Percentiles rank a stretch among this genome's conserved stretches.
These are phyloP conservation scores for Candida pini DNA, from an alignment of 805 yeast genomes.

Conservation along the genomic window DNA sequence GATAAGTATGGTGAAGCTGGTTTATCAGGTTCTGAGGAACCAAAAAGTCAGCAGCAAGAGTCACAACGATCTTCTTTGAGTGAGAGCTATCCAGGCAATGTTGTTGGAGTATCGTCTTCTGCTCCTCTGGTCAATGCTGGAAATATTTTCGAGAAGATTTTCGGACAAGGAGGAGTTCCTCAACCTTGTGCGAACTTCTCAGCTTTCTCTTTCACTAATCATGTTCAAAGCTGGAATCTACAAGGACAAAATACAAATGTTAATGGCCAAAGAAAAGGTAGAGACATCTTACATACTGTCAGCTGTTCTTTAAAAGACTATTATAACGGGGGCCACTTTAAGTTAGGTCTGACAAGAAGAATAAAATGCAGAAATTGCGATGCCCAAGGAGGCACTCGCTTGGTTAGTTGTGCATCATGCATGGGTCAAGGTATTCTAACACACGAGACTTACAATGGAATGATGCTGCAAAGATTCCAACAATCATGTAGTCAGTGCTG, in stretches of 20 bases:
- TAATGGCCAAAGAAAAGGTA: conserved; percentile 32
- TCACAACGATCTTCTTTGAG: not conserved
- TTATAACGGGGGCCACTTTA: conserved; percentile 51
- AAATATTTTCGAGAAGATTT: conserved; percentile 26
- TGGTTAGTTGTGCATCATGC: conserved; percentile 33
- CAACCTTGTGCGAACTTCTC: not conserved
- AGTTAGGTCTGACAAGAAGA: conserved; percentile 48
- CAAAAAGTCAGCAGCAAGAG: not conserved
- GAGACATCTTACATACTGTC: conserved; percentile 52
- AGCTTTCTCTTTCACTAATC: not conserved
- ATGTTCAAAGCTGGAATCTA: not conserved
- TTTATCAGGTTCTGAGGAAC: conserved; percentile 6
- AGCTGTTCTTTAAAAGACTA: conserved; percentile 50
- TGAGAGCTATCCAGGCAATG: too few species aligned
- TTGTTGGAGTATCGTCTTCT: too few species aligned
- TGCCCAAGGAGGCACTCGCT: conserved; percentile 43
- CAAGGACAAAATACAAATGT: not conserved
- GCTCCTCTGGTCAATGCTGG: conserved; percentile 17
- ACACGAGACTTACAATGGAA: conserved; percentile 39
- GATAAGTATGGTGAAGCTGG: conserved; percentile 49
- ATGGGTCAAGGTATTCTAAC: conserved; percentile 37
- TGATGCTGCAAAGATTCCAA: conserved; percentile 36
- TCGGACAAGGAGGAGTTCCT: conserved; percentile 13
- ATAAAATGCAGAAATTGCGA: conserved; percentile 44
- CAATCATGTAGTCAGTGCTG: conserved; percentile 40